Evolutionary conservation across 768 basidiomycete species (phyloP).

Genomic region (Boletales sp.): DNA sequence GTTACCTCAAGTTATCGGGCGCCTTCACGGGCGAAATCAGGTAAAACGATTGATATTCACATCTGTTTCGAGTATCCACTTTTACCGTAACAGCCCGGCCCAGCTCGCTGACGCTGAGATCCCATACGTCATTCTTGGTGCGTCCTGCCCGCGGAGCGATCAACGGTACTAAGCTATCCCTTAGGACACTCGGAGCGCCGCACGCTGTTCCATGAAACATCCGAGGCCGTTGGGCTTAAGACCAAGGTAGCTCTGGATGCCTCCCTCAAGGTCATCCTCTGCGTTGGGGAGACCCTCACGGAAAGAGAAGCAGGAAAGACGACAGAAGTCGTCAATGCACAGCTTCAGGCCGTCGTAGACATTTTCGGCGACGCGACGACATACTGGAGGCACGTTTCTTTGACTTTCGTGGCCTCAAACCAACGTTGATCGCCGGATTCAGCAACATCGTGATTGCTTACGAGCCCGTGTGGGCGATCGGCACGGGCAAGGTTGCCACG

Average conservation of each 20-base stretch:
- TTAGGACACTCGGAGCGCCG: slow-evolving; percentile 95
- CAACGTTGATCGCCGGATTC: not conserved
- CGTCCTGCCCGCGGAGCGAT: slow-evolving; percentile 10
- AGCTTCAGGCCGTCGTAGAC: slow-evolving; percentile 73
- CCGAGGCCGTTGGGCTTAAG: slow-evolving; percentile 79
- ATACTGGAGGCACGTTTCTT: slow-evolving; percentile 74
- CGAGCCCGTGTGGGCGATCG: slow-evolving; percentile 98
- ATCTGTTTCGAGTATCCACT: not conserved
- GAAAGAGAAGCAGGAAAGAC: slow-evolving; percentile 83
- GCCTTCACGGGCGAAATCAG: slow-evolving; percentile 98
- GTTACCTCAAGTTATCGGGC: slow-evolving; percentile 77
- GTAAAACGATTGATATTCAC: slow-evolving; percentile 34
- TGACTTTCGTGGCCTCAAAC: not conserved
- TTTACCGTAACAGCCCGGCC: slow-evolving; percentile 47
- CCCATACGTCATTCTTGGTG: slow-evolving; percentile 89
- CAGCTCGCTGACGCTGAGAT: slow-evolving; percentile 87
- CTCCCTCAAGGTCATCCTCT: slow-evolving; percentile 85
- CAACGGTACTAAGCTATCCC: not conserved
- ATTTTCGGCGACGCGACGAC: slow-evolving; percentile 43
- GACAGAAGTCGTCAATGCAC: slow-evolving; percentile 71
- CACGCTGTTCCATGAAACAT: slow-evolving; percentile 86
- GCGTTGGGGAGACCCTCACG: slow-evolving; percentile 90
- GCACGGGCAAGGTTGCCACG: slow-evolving; percentile 94
- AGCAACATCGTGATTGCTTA: slow-evolving; percentile 95
- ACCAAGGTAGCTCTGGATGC: slow-evolving; percentile 76